Conservation (phyloP, 139 green algal species). For the Picochlorum sp. region DNA sequence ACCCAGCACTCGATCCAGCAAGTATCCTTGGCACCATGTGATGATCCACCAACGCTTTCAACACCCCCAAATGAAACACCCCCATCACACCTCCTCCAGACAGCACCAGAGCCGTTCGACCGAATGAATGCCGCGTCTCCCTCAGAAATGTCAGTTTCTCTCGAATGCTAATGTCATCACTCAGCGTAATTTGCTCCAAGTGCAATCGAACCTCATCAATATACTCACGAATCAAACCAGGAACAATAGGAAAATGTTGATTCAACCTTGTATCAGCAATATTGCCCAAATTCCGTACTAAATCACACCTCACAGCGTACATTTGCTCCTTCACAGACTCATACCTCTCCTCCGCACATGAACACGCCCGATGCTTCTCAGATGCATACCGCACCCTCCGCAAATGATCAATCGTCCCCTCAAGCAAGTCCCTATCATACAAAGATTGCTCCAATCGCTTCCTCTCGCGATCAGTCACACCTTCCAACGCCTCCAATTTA, state of each 20-base stretch:
- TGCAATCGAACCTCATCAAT: conserved; percentile 79
- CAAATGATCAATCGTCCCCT: conserved; percentile 56
- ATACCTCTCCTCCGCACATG: neutral
- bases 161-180: conserved; percentile 44
- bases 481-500: conserved; percentile 49
- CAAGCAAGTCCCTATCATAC: conserved; percentile 81
- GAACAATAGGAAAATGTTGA: conserved; percentile 60
- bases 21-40: conserved; percentile 85
- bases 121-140: conserved; percentile 91
- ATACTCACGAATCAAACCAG: conserved; percentile 85
- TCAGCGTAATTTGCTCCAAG: conserved; percentile 38
- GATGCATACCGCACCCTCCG: conserved; percentile 26
- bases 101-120: conserved; percentile 90
- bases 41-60: conserved; percentile 73
- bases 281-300: conserved; percentile 92
- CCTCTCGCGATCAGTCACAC: conserved; percentile 15
- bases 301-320: conserved; percentile 82
- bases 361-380: no score
- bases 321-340: conserved; percentile 72
- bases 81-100: conserved; percentile 84
- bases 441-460: conserved; percentile 35
- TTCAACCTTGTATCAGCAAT: conserved; percentile 60
- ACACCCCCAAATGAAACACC: conserved; percentile 80
- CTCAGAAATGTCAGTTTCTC: conserved; percentile 87
- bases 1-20: conserved; percentile 74